Base-by-base conservation (phyloP, 2,329 filamentous ascomycete genomes). In the Arachnomyces sp. region DNA sequence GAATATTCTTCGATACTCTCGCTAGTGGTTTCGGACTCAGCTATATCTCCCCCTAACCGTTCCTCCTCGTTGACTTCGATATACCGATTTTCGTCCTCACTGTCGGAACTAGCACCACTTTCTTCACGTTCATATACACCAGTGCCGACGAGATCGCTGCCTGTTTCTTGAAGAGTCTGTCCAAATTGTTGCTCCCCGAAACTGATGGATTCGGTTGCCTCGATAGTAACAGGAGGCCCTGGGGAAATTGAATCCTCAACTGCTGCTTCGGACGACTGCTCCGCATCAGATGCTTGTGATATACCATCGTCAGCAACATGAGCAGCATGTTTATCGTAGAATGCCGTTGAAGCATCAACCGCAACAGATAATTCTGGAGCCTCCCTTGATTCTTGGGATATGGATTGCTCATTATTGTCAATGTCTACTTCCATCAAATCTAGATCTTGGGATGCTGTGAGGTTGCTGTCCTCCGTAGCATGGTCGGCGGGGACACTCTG, bases 41-140 rank as follows among this genome's bases (percentile, higher is more conserved):
- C 21, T 9, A 28, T 17, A 14, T 39, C 46, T 11, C 38, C 4
- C 8, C 12, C 3, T 29, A 7, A 13, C 41, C 31, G 17, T n/a
- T 30, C 11, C 14, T 14, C 15, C 3, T 44, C 37, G 7, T 43
- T 9, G 9, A 25, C 9, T 9, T 25, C 21, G 9, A 25, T 9
- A 25, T 25, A 9, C 5, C 21, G 21, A 25, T 25, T 43, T 37
- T 38, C 36, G 28, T 16, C 34, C 12, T 42, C 38, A 25, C 28
- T 12, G 21, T 36, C 33, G 9, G 21, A 9, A 9, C 21, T 25
- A 25, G 9, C 21, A 25, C 21, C 9, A 5, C 34, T 34, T 2
- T 25, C 18, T 18, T 65, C 60, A 35, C 60, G 40, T 14, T 66
- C 64, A 57, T 68, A 67, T 15, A 54, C 57, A 17, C 56, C 52